Conservation (phyloP, 495 filamentous ascomycete genomes). For the Talaromyces ruber region DNA sequence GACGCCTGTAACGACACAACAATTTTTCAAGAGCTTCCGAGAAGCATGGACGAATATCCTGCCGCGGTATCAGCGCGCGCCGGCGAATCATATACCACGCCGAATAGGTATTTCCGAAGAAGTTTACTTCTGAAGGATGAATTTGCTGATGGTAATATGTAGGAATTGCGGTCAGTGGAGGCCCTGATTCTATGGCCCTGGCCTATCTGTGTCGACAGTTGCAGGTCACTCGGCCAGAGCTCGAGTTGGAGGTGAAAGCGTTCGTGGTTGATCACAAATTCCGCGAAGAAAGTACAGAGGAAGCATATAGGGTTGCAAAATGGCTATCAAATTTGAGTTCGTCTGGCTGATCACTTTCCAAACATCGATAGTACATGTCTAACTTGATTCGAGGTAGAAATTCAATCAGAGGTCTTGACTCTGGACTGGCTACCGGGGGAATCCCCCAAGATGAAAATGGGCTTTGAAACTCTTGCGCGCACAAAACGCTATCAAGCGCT, state of each 20-base stretch:
- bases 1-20: background rate
- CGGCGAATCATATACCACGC: conserved; percentile 7
- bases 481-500: conserved; percentile 63
- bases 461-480: conserved; percentile 75
- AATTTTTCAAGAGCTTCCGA: conserved; percentile 2
- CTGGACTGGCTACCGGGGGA: conserved; percentile 36
- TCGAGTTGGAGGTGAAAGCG: conserved; percentile 39
- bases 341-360: background rate
- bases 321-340: conserved; percentile 40
- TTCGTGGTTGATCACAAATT: conserved; percentile 76
- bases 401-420: conserved; percentile 41
- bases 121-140: background rate
- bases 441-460: conserved; percentile 38
- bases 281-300: conserved; percentile 55
- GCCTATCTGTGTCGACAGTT: conserved; percentile 58
- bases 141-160: background rate
- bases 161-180: conserved; percentile 87
- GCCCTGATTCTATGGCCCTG: conserved; percentile 93
- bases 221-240: conserved; percentile 15
- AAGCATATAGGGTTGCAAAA: conserved; percentile 53
- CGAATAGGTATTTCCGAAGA: conserved; percentile 8
- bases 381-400: conserved; percentile 25
- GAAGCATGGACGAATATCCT: conserved; percentile 2
- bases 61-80: background rate
- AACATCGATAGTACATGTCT: background rate